These are phyloP conservation scores for Apiospora saccharicola DNA, from an alignment of 2,329 filamentous ascomycete genomes.

Conservation along the genomic window DNA sequence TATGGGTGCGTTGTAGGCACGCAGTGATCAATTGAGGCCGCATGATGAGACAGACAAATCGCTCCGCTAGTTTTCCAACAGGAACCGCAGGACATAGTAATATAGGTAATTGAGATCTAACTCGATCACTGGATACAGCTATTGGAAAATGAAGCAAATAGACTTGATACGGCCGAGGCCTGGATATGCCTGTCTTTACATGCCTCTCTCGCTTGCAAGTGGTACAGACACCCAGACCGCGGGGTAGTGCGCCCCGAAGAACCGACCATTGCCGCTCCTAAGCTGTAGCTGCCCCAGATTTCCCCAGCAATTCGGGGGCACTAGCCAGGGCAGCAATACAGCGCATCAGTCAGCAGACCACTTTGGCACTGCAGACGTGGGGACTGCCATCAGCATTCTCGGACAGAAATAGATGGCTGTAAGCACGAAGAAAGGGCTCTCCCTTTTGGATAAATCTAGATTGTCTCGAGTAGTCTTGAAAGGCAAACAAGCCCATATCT, in stretches of 20 bases:
- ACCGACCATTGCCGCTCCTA: constrained; percentile 33
- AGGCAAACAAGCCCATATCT: neutral
- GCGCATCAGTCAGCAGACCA: neutral
- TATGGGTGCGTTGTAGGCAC: constrained; percentile 43
- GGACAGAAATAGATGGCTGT: neutral
- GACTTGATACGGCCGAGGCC: neutral
- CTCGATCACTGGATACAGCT: neutral
- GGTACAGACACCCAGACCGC: neutral
- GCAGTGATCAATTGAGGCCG: constrained; percentile 52
- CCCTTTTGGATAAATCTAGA: neutral
- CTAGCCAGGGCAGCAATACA: constrained; percentile 6
- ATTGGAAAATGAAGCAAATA: neutral
- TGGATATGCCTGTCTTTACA: neutral
- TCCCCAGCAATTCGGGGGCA: constrained; percentile 12
- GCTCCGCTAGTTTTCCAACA: neutral
- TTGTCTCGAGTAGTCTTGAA: neutral
- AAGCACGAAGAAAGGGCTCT: neutral
- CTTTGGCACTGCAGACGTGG: constrained; percentile 2
- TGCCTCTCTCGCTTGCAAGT: neutral
- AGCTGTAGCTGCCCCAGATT: constrained; percentile 24
- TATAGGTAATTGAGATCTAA: neutral
- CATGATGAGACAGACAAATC: constrained; percentile 41
- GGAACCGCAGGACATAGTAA: neutral
- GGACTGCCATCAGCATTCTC: neutral
- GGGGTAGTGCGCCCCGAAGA: constrained; percentile 23